Evolutionary conservation across 2,329 filamentous ascomycete species (phyloP), one percentile per base, ranked within the genome.

Genomic region (Alternaria tenuissima): DNA sequence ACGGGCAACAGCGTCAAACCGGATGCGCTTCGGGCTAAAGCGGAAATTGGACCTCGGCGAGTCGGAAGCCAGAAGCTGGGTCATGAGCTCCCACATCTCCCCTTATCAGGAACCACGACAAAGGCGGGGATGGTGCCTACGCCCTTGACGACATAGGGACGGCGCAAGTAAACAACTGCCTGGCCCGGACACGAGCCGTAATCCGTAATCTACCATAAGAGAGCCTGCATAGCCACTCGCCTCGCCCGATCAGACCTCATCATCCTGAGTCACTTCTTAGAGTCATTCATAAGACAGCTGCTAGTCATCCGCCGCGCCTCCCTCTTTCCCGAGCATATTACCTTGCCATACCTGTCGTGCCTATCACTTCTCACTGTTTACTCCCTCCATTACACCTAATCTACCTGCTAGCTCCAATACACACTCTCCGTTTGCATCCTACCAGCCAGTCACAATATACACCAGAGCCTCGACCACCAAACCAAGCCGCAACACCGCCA

Each of bases 201-300:
- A 55, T 43, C 56, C 61, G 24, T 26, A 55, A 54, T 44, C 53
- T 54, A 20, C 63, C 60, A 57, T 61, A 61, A 34, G 60, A 67
- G 57, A 67, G 57, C 34, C 59, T 68, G 69, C 72, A 71, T 74
- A 72, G 73, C 71, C 71, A 72, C 73, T 64, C 63, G 61, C 63
- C 56, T 44, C 61, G 59, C 57, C 42, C 68, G 59, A 56, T 63
- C 61, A 52, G 55, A 63, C 70, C 44, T 59, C 54, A 55, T 52
- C 52, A 47, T 59, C 66, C 69, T 77, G 73, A 77, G 70, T 76
- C 74, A 77, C 72, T 64, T 60, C 59, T 63, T 52, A 61, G 70
- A 77, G 75, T 77, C 75, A 77, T 71, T 61, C 58, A 64, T 66
- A 68, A 71, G 70, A 73, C 74, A 76, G 67, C 65, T 63, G 32